These are phyloP conservation scores for Phytopythium litorale DNA, from an alignment of 352 stramenopile species.

Conservation along the genomic window DNA sequence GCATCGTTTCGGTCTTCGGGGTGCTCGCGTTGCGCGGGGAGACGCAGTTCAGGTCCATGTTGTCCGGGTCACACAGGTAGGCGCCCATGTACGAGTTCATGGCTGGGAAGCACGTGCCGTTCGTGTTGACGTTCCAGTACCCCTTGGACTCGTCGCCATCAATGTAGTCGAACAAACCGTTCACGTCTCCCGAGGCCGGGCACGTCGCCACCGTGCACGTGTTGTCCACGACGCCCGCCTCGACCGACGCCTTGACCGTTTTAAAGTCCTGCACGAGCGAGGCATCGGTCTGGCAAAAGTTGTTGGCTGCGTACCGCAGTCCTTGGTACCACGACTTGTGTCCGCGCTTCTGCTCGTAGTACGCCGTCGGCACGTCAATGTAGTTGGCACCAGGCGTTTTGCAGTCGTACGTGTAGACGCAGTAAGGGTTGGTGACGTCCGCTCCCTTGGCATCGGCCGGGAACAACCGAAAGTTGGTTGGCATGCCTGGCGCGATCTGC, in stretches of 20 bases:
- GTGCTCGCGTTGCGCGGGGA: conserved; percentile 28
- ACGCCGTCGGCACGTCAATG: conserved; percentile 35
- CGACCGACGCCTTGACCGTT: conserved; percentile 19
- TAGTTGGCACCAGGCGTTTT: conserved; percentile 47
- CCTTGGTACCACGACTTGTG: conserved; percentile 62
- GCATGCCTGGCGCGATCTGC: conserved; percentile 81
- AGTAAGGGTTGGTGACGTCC: conserved; percentile 25
- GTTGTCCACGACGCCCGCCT: conserved; percentile 33
- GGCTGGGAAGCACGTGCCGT: conserved; percentile 53
- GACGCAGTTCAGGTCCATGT: conserved; percentile 32
- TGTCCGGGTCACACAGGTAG: conserved; percentile 55
- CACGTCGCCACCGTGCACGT: conserved; percentile 29
- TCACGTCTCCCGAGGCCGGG: conserved; percentile 38
- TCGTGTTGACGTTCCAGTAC: conserved; percentile 62
- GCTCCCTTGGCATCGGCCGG: conserved; percentile 19
- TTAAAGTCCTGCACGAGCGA: conserved; percentile 23
- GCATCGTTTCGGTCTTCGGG: conserved; percentile 51
- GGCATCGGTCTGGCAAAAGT: conserved; percentile 22
- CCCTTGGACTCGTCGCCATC: conserved; percentile 18
- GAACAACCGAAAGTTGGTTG: conserved; percentile 54
- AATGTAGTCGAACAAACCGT: conserved; percentile 33
- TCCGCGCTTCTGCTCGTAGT: conserved; percentile 29
- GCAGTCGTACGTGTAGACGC: conserved; percentile 49
- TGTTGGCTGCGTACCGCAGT: conserved; percentile 46
- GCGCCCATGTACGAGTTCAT: conserved; percentile 71